A percentile compares a stretch with the other conserved stretches of the same genome.
Evolutionary conservation across 1,284 basidiomycete genomes (phyloP).

Genomic region (Anthracocystis panici-leucophaei): DNA sequence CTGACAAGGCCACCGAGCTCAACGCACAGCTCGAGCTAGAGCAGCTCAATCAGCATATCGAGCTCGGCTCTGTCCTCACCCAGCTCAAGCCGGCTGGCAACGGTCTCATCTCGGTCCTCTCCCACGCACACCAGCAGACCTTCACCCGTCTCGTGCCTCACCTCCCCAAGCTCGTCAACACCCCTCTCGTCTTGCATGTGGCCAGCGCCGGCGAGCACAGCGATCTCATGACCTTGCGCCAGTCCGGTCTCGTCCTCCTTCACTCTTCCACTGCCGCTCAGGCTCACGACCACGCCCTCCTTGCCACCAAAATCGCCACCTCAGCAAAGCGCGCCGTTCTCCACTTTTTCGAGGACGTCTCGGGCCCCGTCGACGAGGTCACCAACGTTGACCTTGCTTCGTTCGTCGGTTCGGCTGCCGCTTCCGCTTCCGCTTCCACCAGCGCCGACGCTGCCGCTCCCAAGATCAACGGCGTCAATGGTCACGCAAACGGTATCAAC

Average conservation of each 20-base stretch:
- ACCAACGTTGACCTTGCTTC: conserved; percentile 67
- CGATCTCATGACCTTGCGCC: conserved; percentile 75
- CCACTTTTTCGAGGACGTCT: conserved; percentile 78
- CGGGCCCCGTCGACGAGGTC: conserved; percentile 59
- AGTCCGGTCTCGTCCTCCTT: conserved; percentile 76
- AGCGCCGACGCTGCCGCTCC: conserved; percentile 68
- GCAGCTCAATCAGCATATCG: conserved; percentile 52
- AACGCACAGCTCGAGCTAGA: conserved; percentile 48
- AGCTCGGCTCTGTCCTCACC: conserved; percentile 46
- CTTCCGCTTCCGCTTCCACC: conserved; percentile 34
- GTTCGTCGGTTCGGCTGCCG: conserved; percentile 44
- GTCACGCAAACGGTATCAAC: conserved; percentile 69
- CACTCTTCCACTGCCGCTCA: conserved; percentile 77
- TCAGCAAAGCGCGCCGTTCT: conserved; percentile 78
- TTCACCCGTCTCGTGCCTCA: conserved; percentile 64
- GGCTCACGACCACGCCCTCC: conserved; percentile 79
- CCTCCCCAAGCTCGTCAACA: conserved; percentile 58
- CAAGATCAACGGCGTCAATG: conserved; percentile 70
- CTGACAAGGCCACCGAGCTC: conserved; percentile 31
- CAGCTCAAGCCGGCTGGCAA: conserved; percentile 52
- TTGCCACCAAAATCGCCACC: conserved; percentile 78
- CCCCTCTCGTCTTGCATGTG: conserved; percentile 62
- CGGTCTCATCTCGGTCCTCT: conserved; percentile 55
- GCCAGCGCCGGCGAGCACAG: conserved; percentile 73
- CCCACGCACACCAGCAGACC: conserved; percentile 50